phyloP scores from a whole-genome alignment of 2,329 filamentous ascomycete genomes.

The Colletotrichum paranaense region DNA sequence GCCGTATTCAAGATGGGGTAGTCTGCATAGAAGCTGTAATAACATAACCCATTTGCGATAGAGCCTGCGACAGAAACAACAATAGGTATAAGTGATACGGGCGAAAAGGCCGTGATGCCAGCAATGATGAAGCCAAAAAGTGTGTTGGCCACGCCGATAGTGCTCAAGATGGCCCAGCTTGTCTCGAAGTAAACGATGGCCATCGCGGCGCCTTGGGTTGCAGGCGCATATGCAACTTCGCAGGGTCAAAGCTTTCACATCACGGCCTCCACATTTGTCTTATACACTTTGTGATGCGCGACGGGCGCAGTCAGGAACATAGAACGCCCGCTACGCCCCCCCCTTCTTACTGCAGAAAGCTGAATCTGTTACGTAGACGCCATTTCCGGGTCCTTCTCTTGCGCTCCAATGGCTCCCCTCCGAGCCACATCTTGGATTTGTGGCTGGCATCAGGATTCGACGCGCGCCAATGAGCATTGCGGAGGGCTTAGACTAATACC shows the following conservation, averaged over 20 bases:
- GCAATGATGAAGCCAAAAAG: conserved; percentile 51
- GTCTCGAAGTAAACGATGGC: conserved; percentile 50
- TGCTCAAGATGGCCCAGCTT: conserved; percentile 57
- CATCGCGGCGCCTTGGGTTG: not conserved
- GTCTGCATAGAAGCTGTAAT: conserved; percentile 52
- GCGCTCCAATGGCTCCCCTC: conserved; percentile 3
- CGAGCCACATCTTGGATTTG: not conserved
- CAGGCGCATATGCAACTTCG: not conserved
- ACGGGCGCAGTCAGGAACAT: not conserved
- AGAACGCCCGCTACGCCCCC: not conserved
- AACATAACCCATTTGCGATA: conserved; percentile 54
- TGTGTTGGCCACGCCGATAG: conserved; percentile 52
- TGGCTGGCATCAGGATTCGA: conserved; percentile 1
- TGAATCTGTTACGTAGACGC: not conserved
- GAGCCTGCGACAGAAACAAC: conserved; percentile 50
- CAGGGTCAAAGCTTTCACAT: conserved; percentile 7
- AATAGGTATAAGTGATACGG: conserved; percentile 52
- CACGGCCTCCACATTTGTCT: conserved; percentile 1
- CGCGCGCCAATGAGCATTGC: conserved; percentile 4
- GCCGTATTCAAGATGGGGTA: conserved; percentile 40
- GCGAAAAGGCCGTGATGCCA: conserved; percentile 51
- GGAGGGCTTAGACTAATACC: not conserved
- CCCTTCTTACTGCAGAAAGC: not conserved
- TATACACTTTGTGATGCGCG: not conserved
- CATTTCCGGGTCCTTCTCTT: not conserved